Conservation (phyloP, 768 basidiomycete species). For the Kwoniella europaea region DNA sequence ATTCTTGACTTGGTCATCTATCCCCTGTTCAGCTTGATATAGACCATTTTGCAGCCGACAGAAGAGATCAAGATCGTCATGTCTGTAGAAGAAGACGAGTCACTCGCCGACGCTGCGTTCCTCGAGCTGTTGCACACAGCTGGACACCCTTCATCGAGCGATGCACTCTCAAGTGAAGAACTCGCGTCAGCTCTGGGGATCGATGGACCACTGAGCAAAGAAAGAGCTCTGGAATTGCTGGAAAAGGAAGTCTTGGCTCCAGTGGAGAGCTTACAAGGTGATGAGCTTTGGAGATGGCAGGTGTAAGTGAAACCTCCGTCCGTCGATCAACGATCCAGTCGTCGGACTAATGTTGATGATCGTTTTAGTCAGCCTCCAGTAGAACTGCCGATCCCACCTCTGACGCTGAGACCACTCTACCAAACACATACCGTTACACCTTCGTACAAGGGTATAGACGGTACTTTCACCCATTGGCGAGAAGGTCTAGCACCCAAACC, state of each 20-base stretch:
- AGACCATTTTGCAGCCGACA: not conserved
- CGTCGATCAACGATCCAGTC: not conserved
- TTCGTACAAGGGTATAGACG: conserved; percentile 47
- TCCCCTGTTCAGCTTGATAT: not conserved
- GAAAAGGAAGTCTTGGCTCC: conserved; percentile 78
- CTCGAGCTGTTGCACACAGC: conserved; percentile 34
- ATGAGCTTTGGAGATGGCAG: conserved; percentile 82
- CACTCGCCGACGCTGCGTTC: conserved; percentile 18
- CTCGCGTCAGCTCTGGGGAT: conserved; percentile 44
- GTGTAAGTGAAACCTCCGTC: conserved; percentile 63
- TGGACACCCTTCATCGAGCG: conserved; percentile 16
- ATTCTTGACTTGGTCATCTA: not conserved
- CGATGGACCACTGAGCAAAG: conserved; percentile 28
- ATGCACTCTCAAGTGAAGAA: conserved; percentile 32
- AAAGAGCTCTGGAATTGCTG: conserved; percentile 62
- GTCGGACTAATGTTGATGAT: not conserved
- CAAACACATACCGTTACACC: conserved; percentile 55
- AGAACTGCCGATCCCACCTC: conserved; percentile 65
- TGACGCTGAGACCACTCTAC: conserved; percentile 43
- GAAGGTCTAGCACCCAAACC: conserved; percentile 61
- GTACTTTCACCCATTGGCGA: conserved; percentile 62
- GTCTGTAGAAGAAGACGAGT: not conserved
- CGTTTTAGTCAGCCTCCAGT: conserved; percentile 63
- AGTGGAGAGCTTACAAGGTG: conserved; percentile 67
- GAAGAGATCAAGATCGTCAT: not conserved